These are phyloP conservation scores for Auriculariales sp. DNA, from an alignment of 768 basidiomycete genomes.

Conservation along the genomic window DNA sequence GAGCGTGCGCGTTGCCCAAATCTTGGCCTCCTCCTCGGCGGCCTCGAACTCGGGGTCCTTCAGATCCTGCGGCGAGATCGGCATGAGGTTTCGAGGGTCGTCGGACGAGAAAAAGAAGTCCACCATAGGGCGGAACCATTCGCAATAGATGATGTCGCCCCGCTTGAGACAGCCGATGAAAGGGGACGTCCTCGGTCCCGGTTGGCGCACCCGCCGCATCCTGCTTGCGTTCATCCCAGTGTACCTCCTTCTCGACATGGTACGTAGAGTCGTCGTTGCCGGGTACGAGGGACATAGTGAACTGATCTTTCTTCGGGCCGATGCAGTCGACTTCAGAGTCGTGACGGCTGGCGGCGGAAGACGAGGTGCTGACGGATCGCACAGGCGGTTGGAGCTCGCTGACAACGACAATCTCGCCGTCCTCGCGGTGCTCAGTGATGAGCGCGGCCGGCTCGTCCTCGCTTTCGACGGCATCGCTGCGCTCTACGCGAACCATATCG, in stretches of 20 bases:
- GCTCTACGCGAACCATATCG: constrained; percentile 8
- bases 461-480: too few species aligned
- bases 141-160: constrained; percentile 66
- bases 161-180: constrained; percentile 38
- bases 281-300: constrained; percentile 26
- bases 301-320: constrained; percentile 50
- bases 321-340: constrained; percentile 20
- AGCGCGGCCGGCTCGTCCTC: constrained; percentile 1
- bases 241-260: neutral
- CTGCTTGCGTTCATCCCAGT: constrained; percentile 41
- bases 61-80: too few species aligned
- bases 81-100: too few species aligned
- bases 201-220: constrained; percentile 10
- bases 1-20: constrained; percentile 47
- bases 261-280: neutral
- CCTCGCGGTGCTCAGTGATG: constrained; percentile 55
- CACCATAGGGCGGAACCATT: constrained; percentile 72
- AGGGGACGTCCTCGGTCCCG: constrained; percentile 16
- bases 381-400: constrained; percentile 30
- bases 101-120: constrained; percentile 75
- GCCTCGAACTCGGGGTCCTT: constrained; percentile 61
- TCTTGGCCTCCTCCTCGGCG: constrained; percentile 35
- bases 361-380: too few species aligned
- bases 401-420: constrained; percentile 47
- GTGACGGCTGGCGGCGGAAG: too few species aligned